Base-by-base conservation (phyloP, 257 asterid genomes). In the Primulina tabacum region DNA sequence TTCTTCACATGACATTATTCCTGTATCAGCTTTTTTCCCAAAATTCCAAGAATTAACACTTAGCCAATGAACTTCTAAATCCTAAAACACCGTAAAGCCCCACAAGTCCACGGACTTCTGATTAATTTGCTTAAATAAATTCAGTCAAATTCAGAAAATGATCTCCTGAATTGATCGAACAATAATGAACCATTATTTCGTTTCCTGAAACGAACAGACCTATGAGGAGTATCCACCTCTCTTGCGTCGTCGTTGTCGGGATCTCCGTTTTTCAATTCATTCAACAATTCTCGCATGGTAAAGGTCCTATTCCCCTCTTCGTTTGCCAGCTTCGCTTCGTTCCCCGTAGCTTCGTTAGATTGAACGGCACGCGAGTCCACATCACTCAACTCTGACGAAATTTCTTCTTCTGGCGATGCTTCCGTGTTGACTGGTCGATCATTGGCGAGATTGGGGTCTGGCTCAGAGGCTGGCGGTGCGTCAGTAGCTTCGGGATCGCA, bases 211-310 rank as follows among this genome's bases (percentile, higher is more conserved):
- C 24, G 47, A 21, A 80, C 80, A 70, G 67, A 93, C 99, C 99
- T 89, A 7, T 40, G 82, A 76, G 97, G 96, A 72, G 97, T 86
- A 67, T 72, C 87, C 6, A 65, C 82, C 57, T 85, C 92, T 69
- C 81, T 77, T 26, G 71, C 80, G 58, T 83, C 86, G 17, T 76
- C 83, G 12, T 71, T 85, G 75, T 78, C 76, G 11, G 76, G 75
- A 75, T 88, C 95, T 14, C 90, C 94, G 43, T 71, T 91, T 93
- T 89, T 91, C 93, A 91, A 82, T 68, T 91, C 96, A 77, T 81
- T 83, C 82, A 94, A 81, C 81, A 94, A 82, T 76, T 94, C 99
- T 71, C 97, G 81, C 99, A 94, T 91, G 47, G 97, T 94, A 72
- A 94, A 94, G 35, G 97, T 86, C 73, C 91, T 84, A 81, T 76